phyloP scores from a whole-genome alignment of 768 basidiomycete genomes.

The Cubamyces sp. region DNA sequence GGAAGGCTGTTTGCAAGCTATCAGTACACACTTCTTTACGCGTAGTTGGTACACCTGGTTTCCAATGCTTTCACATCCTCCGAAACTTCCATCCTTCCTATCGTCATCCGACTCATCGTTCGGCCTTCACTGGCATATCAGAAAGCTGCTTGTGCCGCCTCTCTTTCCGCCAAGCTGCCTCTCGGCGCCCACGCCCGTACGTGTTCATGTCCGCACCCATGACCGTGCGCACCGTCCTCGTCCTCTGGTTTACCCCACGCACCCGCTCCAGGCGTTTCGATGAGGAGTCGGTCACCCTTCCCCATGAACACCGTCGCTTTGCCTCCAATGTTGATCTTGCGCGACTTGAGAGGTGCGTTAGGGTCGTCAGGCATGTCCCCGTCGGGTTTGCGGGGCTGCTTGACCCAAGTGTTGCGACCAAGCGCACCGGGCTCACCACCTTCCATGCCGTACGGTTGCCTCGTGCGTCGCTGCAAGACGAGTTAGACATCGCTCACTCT shows the following conservation, averaged over 20 bases:
- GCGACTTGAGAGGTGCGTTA: slow-evolving; percentile 35
- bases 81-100: neutral
- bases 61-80: neutral
- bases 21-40: slow-evolving; percentile 1
- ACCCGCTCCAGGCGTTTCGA: slow-evolving; percentile 92
- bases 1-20: slow-evolving; percentile 2
- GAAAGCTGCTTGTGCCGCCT: slow-evolving; percentile 64
- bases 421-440: slow-evolving; percentile 73
- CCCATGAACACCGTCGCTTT: slow-evolving; percentile 90
- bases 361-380: slow-evolving; percentile 57
- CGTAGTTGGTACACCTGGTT: slow-evolving; percentile 8
- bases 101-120: neutral
- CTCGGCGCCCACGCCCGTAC: slow-evolving; percentile 66
- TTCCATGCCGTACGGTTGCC: slow-evolving; percentile 85
- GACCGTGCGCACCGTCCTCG: slow-evolving; percentile 33
- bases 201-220: slow-evolving; percentile 34
- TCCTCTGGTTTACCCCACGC: slow-evolving; percentile 64
- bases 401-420: slow-evolving; percentile 90
- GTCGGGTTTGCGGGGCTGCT: slow-evolving; percentile 64
- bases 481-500: neutral
- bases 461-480: slow-evolving; percentile 67
- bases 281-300: slow-evolving; percentile 77
- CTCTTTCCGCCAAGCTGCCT: slow-evolving; percentile 54
- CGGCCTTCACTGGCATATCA: slow-evolving; percentile 28
- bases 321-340: slow-evolving; percentile 86